Percentiles rank a stretch among this genome's conserved stretches.
These are phyloP conservation scores for Fusarium sp. DNA, from an alignment of 2,329 filamentous ascomycete genomes.

Conservation along the genomic window DNA sequence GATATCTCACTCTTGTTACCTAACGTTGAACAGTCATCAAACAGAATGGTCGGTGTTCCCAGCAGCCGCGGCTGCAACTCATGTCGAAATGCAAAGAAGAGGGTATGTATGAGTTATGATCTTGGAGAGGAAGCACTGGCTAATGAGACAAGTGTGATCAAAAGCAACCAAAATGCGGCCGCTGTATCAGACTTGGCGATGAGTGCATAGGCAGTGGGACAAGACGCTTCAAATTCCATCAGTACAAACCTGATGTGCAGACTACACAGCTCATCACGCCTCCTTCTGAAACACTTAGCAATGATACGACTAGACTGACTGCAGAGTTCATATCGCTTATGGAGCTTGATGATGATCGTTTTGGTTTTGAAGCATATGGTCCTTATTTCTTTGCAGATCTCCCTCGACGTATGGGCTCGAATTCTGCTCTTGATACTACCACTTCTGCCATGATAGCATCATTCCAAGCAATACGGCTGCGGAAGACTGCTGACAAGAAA, in stretches of 20 bases:
- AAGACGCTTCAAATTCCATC: slow-evolving; percentile 14
- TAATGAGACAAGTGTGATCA: slow-evolving; percentile 11
- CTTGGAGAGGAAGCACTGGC: not conserved
- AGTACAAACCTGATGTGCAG: not conserved
- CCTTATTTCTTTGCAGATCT: slow-evolving; percentile 6
- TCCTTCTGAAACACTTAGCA: not conserved
- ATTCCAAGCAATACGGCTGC: not conserved
- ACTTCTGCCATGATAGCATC: slow-evolving; percentile 3
- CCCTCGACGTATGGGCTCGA: slow-evolving; percentile 3
- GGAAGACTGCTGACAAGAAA: not conserved
- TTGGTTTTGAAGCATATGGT: slow-evolving; percentile 3
- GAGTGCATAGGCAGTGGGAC: not conserved
- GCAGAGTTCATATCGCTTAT: slow-evolving; percentile 8
- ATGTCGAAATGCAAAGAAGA: slow-evolving; percentile 23
- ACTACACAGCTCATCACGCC: not conserved
- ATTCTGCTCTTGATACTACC: slow-evolving; percentile 2
- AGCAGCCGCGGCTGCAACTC: slow-evolving; percentile 10
- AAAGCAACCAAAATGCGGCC: slow-evolving; percentile 11
- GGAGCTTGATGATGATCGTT: slow-evolving; percentile 11
- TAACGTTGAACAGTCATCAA: not conserved
- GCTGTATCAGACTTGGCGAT: not conserved
- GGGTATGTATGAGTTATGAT: not conserved
- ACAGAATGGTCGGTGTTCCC: slow-evolving; percentile 12
- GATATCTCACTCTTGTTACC: not conserved
- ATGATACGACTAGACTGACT: not conserved